Base-by-base conservation (phyloP, 2,329 filamentous ascomycete species). In the Alternaria panax region DNA sequence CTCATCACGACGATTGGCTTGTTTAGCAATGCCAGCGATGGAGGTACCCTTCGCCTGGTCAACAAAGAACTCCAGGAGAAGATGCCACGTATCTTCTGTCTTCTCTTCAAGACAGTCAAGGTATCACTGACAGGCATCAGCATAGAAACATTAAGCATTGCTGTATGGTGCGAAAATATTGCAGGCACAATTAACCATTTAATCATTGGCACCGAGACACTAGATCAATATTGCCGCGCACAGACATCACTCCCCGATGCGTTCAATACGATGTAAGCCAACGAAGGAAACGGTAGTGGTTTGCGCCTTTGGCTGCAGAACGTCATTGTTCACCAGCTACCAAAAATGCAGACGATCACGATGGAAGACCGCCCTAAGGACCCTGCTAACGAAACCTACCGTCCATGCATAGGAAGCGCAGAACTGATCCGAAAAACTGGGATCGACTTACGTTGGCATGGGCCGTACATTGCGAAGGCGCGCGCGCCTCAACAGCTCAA, bases 281-380 rank as follows among this genome's bases (percentile, higher is more conserved):
- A 1, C 1, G 41, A 43, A 16, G 1, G 2, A 1, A n/a, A 11
- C 2, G 3, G 5, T 8, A 3, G 9, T 11, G 11, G n/a, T 11
- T 4, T 18, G 42, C 42, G 42, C 25, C 25, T 1, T 0, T 28
- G 25, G 16, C 5, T 28, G 0, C n/a, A 45, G 14, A 12, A 30
- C 6, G 14, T 45, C 25, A 45, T 45, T n/a, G 16, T 12, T 5
- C 4, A 28, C 1, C 16, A 7, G 5, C 24, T 45, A 18, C 8
- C 4, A 11, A 45, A 45, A 2, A 5, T 28, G n/a, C n/a, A 2
- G 9, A 28, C 1, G 2, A 28, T 45, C 1, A 28, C 42, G 1
- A 1, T 45, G 18, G 25, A 45, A 28, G 42, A 28, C 1, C 25
- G 24, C 4, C 25, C 25, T 7, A 25, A 20, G n/a, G 24, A n/a